Base-by-base conservation (phyloP, 1,139 yeast genomes). In the Casaregolazyma lundiana region DNA sequence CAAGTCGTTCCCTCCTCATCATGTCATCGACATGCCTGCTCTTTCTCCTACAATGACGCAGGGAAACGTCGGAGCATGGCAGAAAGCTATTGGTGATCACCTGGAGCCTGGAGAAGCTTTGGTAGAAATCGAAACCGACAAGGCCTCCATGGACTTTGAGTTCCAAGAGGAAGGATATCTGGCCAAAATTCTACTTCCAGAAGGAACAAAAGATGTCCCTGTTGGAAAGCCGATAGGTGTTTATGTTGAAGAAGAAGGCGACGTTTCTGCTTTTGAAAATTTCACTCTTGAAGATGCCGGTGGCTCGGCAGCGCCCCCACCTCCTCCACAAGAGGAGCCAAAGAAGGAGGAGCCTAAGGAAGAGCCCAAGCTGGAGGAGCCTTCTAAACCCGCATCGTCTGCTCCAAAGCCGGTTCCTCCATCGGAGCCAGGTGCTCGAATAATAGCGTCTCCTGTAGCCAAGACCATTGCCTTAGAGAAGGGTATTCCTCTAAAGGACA, bases 101-200 rank as follows among this genome's bases (percentile, higher is more conserved):
- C 78, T 92, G 58, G 60, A 76, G 21, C 94, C 97, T 22, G 97
- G 98, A 68, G 97, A 90, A 65, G 82, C 94, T 47, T 79, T 92
- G 59, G 97, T 96, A 49, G 98, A 92, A 70, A 84, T 92, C 56
- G 98, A 92, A 73, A 92, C 99, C 56, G 99, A 92, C 69, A 92
- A 92, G 76, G 98, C 99, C 49, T 84, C 90, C 55, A 92, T 92
- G 96, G 99, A 94, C 71, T 92, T 89, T 63, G 99, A 92, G 72
- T 92, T 92, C 76, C 97, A 90, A 73, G 99, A 94, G 61, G 99
- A 94, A 50, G 99, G 98, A 50, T 89, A 66, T 73, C 75, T 92
- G 64, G 97, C 98, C 56, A 87, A 92, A 76, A 82, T 89, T 58
- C 75, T 94, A 58, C 76, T 89, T 54, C 89, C 79, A 32, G 90